Percentiles rank a stretch among this genome's conserved stretches.
Conservation (phyloP, 805 yeast genomes). For the Wickerhamomyces rabaulensis region DNA sequence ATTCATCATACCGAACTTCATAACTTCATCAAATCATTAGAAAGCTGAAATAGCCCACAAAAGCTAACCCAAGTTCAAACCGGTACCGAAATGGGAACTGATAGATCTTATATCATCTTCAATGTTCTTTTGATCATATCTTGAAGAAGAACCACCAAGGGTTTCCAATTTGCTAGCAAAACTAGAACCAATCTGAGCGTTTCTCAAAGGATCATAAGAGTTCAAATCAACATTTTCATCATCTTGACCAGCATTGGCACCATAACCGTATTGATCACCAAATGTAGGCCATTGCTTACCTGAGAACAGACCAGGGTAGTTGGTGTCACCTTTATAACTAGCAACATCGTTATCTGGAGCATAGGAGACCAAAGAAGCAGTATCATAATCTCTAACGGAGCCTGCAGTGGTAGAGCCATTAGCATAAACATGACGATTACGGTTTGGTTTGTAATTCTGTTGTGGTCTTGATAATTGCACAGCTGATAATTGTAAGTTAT, state of each 20-base stretch:
- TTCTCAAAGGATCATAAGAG: constrained; percentile 13
- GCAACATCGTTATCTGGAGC: constrained; percentile 23
- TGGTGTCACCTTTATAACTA: constrained; percentile 6
- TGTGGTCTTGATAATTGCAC: constrained; percentile 41
- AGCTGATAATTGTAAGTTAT: constrained; percentile 67
- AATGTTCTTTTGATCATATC: constrained; percentile 14
- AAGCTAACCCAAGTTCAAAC: constrained; percentile 2
- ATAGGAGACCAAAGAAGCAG: constrained; percentile 34
- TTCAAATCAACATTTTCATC: constrained; percentile 6
- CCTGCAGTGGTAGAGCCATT: constrained; percentile 13
- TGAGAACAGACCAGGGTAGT: constrained; percentile 16
- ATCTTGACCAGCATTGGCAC: constrained; percentile 1
- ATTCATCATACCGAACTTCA: neutral
- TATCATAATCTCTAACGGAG: constrained; percentile 27
- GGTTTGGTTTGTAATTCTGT: constrained; percentile 9
- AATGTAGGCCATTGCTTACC: constrained; percentile 22
- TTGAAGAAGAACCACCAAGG: constrained; percentile 21
- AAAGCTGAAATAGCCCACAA: neutral
- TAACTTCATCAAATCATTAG: neutral
- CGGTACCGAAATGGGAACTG: constrained; percentile 8
- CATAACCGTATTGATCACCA: constrained; percentile 13
- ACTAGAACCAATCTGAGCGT: constrained; percentile 26
- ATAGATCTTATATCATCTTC: constrained; percentile 18
- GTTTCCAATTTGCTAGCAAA: constrained; percentile 29
- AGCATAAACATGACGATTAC: neutral